Conservation (phyloP, 495 filamentous ascomycete genomes). For the Talaromyces stipitatus region DNA sequence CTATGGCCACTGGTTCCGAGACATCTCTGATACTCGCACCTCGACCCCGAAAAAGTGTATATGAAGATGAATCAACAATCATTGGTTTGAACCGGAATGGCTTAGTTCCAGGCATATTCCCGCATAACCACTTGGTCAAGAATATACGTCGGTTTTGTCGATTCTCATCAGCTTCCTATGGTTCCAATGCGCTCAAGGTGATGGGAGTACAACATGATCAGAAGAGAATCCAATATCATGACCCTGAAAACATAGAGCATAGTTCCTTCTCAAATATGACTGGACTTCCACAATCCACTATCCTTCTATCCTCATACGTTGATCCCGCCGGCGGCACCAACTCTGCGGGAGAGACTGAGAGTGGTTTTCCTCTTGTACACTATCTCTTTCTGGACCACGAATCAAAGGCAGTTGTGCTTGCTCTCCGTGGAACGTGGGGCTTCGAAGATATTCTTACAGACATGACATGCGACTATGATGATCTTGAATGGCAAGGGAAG, state of each 20-base stretch:
- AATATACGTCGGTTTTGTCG: constrained; percentile 71
- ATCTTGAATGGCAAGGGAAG: constrained; percentile 57
- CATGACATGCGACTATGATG: constrained; percentile 75
- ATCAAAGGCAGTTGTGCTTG: constrained; percentile 68
- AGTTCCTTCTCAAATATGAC: constrained; percentile 67
- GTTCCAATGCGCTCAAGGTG: constrained; percentile 59
- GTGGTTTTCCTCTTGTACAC: constrained; percentile 70
- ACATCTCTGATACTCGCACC: constrained; percentile 56
- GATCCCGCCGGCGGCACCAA: constrained; percentile 71
- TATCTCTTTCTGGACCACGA: constrained; percentile 73
- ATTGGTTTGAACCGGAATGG: constrained; percentile 49
- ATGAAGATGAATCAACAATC: constrained; percentile 48
- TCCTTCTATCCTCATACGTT: constrained; percentile 68
- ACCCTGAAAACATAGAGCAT: constrained; percentile 53
- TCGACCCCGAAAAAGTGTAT: constrained; percentile 43
- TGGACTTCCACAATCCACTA: constrained; percentile 56
- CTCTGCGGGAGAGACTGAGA: constrained; percentile 59
- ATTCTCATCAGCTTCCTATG: constrained; percentile 72
- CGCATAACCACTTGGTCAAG: constrained; percentile 55
- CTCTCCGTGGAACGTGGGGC: constrained; percentile 68
- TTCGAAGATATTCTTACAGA: constrained; percentile 78
- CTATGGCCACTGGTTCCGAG: constrained; percentile 56
- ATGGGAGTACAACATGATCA: constrained; percentile 54
- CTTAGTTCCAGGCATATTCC: constrained; percentile 56
- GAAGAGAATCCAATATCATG: constrained; percentile 26